Conservation (phyloP, 139 green algal species). For the Auxenochlorella pyrenoidosa region DNA sequence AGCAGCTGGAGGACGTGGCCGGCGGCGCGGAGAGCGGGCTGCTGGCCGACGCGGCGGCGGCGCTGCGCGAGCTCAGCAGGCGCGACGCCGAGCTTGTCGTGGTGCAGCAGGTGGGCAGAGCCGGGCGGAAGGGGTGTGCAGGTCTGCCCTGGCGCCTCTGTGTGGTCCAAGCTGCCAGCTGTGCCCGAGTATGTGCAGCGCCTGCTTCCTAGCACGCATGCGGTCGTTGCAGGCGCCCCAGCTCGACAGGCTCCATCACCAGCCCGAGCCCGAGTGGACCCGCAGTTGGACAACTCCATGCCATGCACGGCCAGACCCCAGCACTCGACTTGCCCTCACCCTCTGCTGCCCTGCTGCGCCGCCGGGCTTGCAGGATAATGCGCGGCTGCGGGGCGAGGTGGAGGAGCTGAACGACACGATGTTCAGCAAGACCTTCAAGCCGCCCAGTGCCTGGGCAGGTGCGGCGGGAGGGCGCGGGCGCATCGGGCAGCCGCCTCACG, state of each 20-base stretch:
- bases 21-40: constrained; percentile 38
- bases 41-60: constrained; percentile 44
- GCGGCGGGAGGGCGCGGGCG: not conserved
- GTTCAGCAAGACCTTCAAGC: constrained; percentile 68
- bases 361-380: constrained; percentile 21
- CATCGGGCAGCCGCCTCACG: not conserved
- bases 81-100: constrained; percentile 40
- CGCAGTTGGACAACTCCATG: no score
- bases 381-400: constrained; percentile 48
- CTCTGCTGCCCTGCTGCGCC: not conserved
- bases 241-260: no score
- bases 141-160: no score
- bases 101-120: constrained; percentile 8
- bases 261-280: no score
- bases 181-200: no score
- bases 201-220: no score
- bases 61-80: constrained; percentile 42
- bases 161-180: no score
- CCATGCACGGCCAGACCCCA: not conserved
- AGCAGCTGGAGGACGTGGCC: constrained; percentile 38
- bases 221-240: no score
- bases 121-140: no score
- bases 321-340: not conserved
- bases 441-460: constrained; percentile 63
- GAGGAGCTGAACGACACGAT: constrained; percentile 62